A percentile compares a stretch with the other conserved stretches of the same genome.
phyloP scores from a whole-genome alignment of 345 rosid species.

The Leavenworthia alabamica region DNA sequence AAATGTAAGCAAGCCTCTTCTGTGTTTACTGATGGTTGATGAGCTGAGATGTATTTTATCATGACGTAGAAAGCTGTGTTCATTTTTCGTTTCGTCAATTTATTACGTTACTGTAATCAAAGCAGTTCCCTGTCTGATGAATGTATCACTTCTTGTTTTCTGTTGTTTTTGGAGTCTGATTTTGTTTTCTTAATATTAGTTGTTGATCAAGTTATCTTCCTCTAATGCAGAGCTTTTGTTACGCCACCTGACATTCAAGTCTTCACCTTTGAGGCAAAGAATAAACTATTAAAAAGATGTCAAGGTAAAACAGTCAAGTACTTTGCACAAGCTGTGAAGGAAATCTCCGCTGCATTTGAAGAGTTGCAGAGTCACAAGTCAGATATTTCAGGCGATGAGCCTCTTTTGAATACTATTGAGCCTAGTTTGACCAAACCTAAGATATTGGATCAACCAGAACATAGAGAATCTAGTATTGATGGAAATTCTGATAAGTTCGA shows the following conservation, averaged over 20 bases:
- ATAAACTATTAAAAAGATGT: constrained; percentile 50
- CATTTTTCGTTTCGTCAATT: background rate
- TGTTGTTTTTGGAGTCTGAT: constrained; percentile 4
- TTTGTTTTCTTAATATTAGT: background rate
- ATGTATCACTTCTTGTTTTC: background rate
- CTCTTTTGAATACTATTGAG: constrained; percentile 38
- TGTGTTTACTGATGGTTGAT: constrained; percentile 8
- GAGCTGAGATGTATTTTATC: background rate
- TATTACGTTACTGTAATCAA: background rate
- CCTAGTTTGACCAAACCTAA: constrained; percentile 42
- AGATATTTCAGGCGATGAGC: constrained; percentile 37
- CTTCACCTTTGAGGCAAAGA: constrained; percentile 73
- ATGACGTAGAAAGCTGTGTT: background rate
- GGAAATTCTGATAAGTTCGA: constrained; percentile 32
- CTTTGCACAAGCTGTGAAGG: constrained; percentile 81
- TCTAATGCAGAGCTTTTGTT: constrained; percentile 70
- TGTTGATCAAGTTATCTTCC: constrained; percentile 20
- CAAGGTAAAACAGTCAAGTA: constrained; percentile 62
- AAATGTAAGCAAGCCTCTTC: constrained; percentile 58
- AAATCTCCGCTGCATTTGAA: constrained; percentile 73
- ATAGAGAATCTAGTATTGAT: constrained; percentile 31
- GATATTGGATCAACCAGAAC: constrained; percentile 31
- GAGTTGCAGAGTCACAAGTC: constrained; percentile 49
- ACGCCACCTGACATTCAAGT: constrained; percentile 71
- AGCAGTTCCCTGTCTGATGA: too few species aligned